Percentiles rank a stretch among this genome's conserved stretches.
Evolutionary conservation across 1,284 basidiomycete genomes (phyloP).

Genomic region (Pyrrhoderma lamaoense): DNA sequence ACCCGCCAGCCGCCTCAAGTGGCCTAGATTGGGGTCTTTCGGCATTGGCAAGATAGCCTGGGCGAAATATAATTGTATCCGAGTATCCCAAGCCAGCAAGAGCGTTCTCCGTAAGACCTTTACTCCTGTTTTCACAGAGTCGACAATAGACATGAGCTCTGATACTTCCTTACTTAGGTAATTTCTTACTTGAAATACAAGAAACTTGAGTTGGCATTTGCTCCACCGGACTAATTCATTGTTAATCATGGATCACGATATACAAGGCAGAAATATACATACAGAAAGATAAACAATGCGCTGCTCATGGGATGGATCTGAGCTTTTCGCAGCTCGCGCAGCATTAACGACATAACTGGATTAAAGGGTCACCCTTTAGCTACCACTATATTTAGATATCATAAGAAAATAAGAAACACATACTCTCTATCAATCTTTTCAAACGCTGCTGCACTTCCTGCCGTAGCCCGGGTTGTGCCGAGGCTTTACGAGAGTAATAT

Average conservation of each 20-base stretch:
- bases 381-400: neutral
- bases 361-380: neutral
- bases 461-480: conserved; percentile 29
- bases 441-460: conserved; percentile 30
- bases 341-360: conserved; percentile 31
- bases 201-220: conserved; percentile 24
- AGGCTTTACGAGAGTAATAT: conserved; percentile 19
- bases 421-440: conserved; percentile 32
- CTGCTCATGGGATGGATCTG: conserved; percentile 22
- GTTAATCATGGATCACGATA: neutral
- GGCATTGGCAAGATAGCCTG: conserved; percentile 28
- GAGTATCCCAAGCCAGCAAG: conserved; percentile 30
- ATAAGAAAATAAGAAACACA: neutral
- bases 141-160: neutral
- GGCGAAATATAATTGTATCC: conserved; percentile 31
- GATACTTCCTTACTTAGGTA: neutral
- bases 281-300: conserved; percentile 32
- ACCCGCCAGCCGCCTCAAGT: conserved; percentile 22
- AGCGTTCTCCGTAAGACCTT: conserved; percentile 35
- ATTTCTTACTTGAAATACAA: conserved; percentile 22
- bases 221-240: conserved; percentile 21
- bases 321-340: conserved; percentile 27
- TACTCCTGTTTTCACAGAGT: conserved; percentile 22
- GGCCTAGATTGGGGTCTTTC: conserved; percentile 18
- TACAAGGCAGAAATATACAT: neutral